Evolutionary conservation across 1,284 basidiomycete species (phyloP).

Genomic region (Ganoderma sinense): DNA sequence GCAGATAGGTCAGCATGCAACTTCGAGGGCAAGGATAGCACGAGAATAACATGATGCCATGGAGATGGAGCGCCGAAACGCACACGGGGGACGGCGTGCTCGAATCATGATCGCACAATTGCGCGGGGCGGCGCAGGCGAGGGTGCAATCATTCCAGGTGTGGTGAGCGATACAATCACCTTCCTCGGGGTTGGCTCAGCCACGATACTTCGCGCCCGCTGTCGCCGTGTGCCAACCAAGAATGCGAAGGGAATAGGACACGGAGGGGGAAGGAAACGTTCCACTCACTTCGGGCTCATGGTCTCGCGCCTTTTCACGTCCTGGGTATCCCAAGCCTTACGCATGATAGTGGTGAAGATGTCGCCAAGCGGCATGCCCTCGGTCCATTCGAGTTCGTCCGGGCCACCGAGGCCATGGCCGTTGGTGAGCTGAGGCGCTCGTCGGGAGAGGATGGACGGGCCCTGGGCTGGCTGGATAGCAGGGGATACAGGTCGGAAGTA

Average conservation of each 20-base stretch:
- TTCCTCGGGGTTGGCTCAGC: not conserved
- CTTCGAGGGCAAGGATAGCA: not conserved
- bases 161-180: not conserved
- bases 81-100: not conserved
- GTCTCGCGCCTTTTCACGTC: conserved; percentile 53
- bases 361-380: conserved; percentile 73
- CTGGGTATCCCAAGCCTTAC: conserved; percentile 68
- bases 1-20: not conserved
- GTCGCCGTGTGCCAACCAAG: no score
- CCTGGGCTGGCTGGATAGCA: conserved; percentile 47
- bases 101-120: not conserved
- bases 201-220: not conserved
- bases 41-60: not conserved
- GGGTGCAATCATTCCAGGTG: not conserved
- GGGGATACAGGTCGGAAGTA: conserved; percentile 58
- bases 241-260: no score
- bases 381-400: conserved; percentile 57
- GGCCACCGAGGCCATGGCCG: conserved; percentile 60
- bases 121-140: not conserved
- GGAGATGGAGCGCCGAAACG: not conserved
- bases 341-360: conserved; percentile 62
- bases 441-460: conserved; percentile 49
- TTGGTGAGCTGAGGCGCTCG: conserved; percentile 75
- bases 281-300: conserved; percentile 70
- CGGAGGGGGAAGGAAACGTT: not conserved